phyloP scores from a whole-genome alignment of 805 yeast genomes.

The Nematodospora valgi region DNA sequence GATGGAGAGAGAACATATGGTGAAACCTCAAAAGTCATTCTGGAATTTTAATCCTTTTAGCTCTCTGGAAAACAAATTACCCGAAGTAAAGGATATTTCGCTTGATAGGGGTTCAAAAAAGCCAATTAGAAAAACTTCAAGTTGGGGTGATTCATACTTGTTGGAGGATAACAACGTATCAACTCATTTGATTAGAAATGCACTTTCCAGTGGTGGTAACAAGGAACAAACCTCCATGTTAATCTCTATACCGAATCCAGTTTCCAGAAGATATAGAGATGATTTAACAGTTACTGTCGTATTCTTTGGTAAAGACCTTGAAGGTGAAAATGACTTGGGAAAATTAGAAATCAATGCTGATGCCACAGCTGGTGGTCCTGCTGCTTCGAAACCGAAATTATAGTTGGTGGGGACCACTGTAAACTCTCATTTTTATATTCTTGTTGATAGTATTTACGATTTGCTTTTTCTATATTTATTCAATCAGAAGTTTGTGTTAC shows the following conservation, averaged over 20 bases:
- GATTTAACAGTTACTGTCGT: conserved; percentile 95
- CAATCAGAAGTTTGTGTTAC: no score
- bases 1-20: conserved; percentile 74
- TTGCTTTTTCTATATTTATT: no score
- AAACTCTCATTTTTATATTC: no score
- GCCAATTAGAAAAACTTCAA: conserved; percentile 60
- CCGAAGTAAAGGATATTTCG: conserved; percentile 62
- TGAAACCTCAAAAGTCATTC: conserved; percentile 47
- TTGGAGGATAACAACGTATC: conserved; percentile 85
- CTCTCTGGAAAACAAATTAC: conserved; percentile 47
- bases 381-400: conserved; percentile 45
- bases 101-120: conserved; percentile 62
- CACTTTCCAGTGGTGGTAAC: conserved; percentile 81
- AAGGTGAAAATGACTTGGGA: conserved; percentile 43
- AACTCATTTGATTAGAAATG: conserved; percentile 91
- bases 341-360: conserved; percentile 51
- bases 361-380: conserved; percentile 59
- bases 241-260: conserved; percentile 86
- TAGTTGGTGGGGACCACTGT: conserved; percentile 18
- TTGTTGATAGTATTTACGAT: no score
- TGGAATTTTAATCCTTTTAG: conserved; percentile 39
- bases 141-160: conserved; percentile 41
- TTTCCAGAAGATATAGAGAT: conserved; percentile 89
- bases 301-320: conserved; percentile 69
- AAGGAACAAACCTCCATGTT: conserved; percentile 85